phyloP scores from a whole-genome alignment of 2,329 filamentous ascomycete genomes.

The Arthrobotrys iridis region DNA sequence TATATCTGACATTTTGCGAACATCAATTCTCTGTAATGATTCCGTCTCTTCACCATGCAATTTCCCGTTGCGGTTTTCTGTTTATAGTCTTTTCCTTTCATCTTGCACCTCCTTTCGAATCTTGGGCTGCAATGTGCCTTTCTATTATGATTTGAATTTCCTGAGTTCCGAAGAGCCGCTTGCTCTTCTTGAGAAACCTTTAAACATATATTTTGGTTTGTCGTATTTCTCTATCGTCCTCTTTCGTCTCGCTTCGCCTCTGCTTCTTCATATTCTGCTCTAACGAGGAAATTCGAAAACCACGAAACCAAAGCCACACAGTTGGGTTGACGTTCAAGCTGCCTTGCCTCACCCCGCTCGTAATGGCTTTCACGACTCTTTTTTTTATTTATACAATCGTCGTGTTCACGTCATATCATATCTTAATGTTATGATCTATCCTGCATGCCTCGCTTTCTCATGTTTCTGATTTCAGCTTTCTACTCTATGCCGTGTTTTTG shows the following conservation, averaged over 20 bases:
- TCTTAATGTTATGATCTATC: neutral
- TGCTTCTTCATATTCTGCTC: neutral
- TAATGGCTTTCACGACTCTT: neutral
- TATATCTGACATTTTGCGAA: slow-evolving; percentile 48
- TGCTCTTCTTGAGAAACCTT: neutral
- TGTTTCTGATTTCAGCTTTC: neutral
- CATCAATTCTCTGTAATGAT: slow-evolving; percentile 44
- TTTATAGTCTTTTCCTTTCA: neutral
- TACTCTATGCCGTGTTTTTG: neutral
- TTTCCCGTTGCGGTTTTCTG: neutral
- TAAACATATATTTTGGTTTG: neutral
- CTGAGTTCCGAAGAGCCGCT: neutral
- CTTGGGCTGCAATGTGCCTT: neutral
- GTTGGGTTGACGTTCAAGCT: neutral
- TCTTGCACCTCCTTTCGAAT: neutral
- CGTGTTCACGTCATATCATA: slow-evolving; percentile 6
- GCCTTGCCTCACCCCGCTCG: neutral
- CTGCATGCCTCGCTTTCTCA: neutral
- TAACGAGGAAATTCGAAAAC: slow-evolving; percentile 21
- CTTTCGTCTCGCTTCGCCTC: neutral
- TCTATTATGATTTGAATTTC: neutral
- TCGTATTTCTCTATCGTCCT: neutral
- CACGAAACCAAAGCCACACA: neutral
- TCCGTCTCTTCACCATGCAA: slow-evolving; percentile 17
- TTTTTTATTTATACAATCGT: slow-evolving; percentile 11